These are phyloP conservation scores for Sphagnum tenellum DNA, from an alignment of 225 moss, liverwort and hornwort genomes.

Conservation along the genomic window DNA sequence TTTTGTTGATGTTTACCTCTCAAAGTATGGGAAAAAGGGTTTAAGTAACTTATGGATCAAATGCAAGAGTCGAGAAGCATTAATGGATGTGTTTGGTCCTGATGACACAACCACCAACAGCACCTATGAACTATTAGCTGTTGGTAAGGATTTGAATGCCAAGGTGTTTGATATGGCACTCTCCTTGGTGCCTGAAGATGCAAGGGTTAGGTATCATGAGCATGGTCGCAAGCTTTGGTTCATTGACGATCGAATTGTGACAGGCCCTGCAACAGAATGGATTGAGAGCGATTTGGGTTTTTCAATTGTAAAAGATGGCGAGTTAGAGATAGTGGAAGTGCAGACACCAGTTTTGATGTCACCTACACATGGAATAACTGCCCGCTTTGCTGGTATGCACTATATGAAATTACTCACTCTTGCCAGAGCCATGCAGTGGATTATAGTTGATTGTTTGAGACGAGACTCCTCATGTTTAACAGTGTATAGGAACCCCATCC, in stretches of 20 bases:
- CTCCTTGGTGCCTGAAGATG: conserved; percentile 26
- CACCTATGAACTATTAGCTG: background rate
- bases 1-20: conserved; percentile 24
- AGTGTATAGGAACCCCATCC: too few species aligned
- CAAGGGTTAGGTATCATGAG: conserved; percentile 20
- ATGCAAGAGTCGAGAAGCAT: conserved; percentile 43
- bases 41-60: conserved; percentile 47
- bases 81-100: conserved; percentile 11
- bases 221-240: conserved; percentile 54
- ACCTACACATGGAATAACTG: conserved; percentile 13
- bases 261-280: conserved; percentile 22
- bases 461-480: conserved; percentile 1
- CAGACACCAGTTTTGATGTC: conserved; percentile 33
- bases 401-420: conserved; percentile 58
- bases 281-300: conserved; percentile 45
- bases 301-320: conserved; percentile 6
- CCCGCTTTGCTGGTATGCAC: conserved; percentile 56
- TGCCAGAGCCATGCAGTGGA: conserved; percentile 57
- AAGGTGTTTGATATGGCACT: conserved; percentile 38
- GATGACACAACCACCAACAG: background rate
- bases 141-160: conserved; percentile 40
- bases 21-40: conserved; percentile 1
- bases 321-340: conserved; percentile 22
- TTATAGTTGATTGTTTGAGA: conserved; percentile 43
- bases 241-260: conserved; percentile 43